Conservation (phyloP, 2,329 filamentous ascomycete species). For the Camillea tinctor region DNA sequence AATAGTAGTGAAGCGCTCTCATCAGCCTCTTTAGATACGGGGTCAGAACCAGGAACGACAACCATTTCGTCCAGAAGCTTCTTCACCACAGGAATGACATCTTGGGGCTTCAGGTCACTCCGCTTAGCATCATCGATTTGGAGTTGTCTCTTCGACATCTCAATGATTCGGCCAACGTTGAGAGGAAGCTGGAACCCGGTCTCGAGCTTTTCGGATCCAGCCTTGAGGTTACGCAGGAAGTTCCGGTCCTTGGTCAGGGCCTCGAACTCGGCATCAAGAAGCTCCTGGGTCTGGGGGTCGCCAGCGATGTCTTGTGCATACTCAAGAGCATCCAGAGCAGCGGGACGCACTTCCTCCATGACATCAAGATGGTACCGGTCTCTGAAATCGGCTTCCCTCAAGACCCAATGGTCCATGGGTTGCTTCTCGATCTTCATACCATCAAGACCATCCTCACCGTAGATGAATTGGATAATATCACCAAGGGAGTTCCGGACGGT, state of each 20-base stretch:
- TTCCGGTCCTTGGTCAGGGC: conserved; percentile 71
- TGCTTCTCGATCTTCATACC: conserved; percentile 93
- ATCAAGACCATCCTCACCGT: conserved; percentile 95
- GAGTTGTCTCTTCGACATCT: conserved; percentile 87
- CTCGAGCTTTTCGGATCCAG: conserved; percentile 65
- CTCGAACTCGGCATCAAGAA: conserved; percentile 88
- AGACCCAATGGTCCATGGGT: conserved; percentile 79
- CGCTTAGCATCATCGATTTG: conserved; percentile 81
- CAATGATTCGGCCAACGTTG: conserved; percentile 87
- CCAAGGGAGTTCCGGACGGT: conserved; percentile 96
- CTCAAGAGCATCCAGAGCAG: conserved; percentile 73
- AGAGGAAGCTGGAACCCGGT: conserved; percentile 88
- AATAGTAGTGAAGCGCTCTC: conserved; percentile 84
- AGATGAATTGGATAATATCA: conserved; percentile 95
- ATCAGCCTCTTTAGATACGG: conserved; percentile 82
- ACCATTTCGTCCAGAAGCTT: conserved; percentile 73
- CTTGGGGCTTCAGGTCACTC: conserved; percentile 84
- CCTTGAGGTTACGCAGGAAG: conserved; percentile 68
- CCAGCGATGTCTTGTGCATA: conserved; percentile 83
- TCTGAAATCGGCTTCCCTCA: conserved; percentile 75
- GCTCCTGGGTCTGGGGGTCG: conserved; percentile 80
- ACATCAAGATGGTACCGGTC: conserved; percentile 83
- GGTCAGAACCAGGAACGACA: conserved; percentile 82
- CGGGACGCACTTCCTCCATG: conserved; percentile 61
- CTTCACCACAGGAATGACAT: conserved; percentile 79